phyloP scores from a whole-genome alignment of 2,329 filamentous ascomycete species.

The Pyrenophora graminea region DNA sequence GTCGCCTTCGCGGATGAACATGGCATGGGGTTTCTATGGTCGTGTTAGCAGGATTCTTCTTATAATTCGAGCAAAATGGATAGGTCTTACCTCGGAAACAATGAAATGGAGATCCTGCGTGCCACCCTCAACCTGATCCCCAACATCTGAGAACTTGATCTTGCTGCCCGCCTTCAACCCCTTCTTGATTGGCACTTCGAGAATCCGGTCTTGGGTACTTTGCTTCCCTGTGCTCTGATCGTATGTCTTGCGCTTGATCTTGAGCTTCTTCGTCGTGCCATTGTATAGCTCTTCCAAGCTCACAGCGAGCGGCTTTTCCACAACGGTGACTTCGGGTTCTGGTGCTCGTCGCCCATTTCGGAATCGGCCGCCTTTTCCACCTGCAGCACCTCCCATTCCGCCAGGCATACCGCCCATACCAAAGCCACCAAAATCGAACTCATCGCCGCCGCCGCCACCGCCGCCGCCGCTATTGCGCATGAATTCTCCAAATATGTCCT shows the following conservation, averaged over 20 bases:
- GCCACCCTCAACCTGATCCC: conserved; percentile 94
- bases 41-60: conserved; percentile 20
- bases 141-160: conserved; percentile 98
- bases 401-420: conserved; percentile 43
- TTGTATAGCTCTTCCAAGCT: conserved; percentile 86
- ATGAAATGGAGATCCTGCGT: conserved; percentile 96
- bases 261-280: conserved; percentile 93
- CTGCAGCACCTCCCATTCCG: conserved; percentile 49
- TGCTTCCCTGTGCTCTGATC: conserved; percentile 80
- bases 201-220: conserved; percentile 81
- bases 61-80: neutral
- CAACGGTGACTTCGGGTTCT: conserved; percentile 85
- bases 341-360: conserved; percentile 51
- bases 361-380: conserved; percentile 45
- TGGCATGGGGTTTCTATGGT: conserved; percentile 77
- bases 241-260: conserved; percentile 94
- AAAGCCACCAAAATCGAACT: conserved; percentile 53
- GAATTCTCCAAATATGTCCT: conserved; percentile 85
- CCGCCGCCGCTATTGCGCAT: conserved; percentile 65
- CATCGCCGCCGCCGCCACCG: conserved; percentile 60
- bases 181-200: conserved; percentile 94
- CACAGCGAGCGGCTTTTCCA: conserved; percentile 81
- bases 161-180: conserved; percentile 96
- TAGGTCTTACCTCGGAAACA: conserved; percentile 77
- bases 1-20: conserved; percentile 86